A percentile compares a stretch with the other conserved stretches of the same genome.
These are phyloP conservation scores for Pestalotiopsis sp. DNA, from an alignment of 2,329 filamentous ascomycete species.

Conservation along the genomic window DNA sequence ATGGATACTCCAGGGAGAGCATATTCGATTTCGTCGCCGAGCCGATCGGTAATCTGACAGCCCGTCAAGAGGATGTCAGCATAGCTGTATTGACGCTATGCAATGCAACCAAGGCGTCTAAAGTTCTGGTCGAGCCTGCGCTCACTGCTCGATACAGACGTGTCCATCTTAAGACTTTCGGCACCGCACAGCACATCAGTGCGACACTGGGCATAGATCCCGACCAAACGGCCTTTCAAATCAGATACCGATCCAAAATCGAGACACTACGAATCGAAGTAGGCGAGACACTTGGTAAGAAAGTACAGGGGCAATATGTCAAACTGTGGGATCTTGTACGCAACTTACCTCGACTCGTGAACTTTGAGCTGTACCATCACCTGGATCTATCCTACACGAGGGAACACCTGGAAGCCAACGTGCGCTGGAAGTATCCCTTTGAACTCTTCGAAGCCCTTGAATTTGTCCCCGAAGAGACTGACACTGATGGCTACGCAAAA, in stretches of 20 bases:
- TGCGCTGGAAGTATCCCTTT: slow-evolving; percentile 72
- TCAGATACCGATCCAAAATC: slow-evolving; percentile 73
- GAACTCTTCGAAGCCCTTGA: slow-evolving; percentile 68
- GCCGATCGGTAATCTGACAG: slow-evolving; percentile 49
- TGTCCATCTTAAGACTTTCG: slow-evolving; percentile 59
- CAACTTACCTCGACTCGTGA: slow-evolving; percentile 66
- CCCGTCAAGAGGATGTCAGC: slow-evolving; percentile 44
- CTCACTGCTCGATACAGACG: slow-evolving; percentile 72
- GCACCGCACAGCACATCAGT: slow-evolving; percentile 43
- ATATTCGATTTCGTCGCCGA: slow-evolving; percentile 70
- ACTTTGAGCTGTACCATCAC: slow-evolving; percentile 73
- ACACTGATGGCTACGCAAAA: slow-evolving; percentile 29
- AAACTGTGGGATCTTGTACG: slow-evolving; percentile 62
- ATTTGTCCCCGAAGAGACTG: slow-evolving; percentile 45
- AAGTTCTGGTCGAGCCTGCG: slow-evolving; percentile 70
- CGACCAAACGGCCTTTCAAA: background rate
- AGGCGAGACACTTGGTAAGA: slow-evolving; percentile 36
- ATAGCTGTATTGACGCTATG: slow-evolving; percentile 54
- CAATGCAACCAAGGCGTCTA: slow-evolving; percentile 63
- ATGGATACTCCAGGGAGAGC: background rate
- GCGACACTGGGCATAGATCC: slow-evolving; percentile 17
- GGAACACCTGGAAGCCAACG: slow-evolving; percentile 50
- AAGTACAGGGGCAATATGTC: slow-evolving; percentile 34
- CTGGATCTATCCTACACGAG: slow-evolving; percentile 71
- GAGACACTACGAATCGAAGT: slow-evolving; percentile 72